Conservation (phyloP, 2,329 filamentous ascomycete species). For the Arthrobotrys pseudoclavata region DNA sequence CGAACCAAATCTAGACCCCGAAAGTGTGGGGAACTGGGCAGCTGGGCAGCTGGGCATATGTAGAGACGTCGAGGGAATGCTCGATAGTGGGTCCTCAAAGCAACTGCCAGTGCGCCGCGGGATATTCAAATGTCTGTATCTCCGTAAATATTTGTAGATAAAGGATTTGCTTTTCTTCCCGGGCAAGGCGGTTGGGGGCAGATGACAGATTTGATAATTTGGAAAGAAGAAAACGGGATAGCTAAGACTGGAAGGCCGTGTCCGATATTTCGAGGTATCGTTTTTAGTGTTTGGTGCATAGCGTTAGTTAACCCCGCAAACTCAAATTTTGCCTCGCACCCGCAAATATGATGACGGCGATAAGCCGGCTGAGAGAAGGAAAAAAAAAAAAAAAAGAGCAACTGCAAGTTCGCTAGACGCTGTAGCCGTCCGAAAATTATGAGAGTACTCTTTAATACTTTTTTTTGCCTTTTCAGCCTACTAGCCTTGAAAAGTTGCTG, state of each 20-base stretch:
- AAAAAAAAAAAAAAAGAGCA: constrained; percentile 14
- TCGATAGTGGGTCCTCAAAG: constrained; percentile 46
- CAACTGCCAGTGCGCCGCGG: constrained; percentile 20
- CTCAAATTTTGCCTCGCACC: constrained; percentile 24
- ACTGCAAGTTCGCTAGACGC: constrained; percentile 49
- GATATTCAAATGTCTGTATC: constrained; percentile 30
- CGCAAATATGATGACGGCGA: constrained; percentile 32
- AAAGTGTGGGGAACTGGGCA: constrained; percentile 45
- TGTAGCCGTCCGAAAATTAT: constrained; percentile 49
- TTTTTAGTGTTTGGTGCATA: constrained; percentile 19
- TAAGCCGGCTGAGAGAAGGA: constrained; percentile 26
- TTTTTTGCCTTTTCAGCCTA: constrained; percentile 24
- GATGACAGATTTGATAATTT: constrained; percentile 25
- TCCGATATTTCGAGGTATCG: background rate
- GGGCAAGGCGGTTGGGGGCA: constrained; percentile 37
- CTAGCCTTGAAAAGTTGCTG: constrained; percentile 21
- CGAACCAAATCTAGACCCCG: constrained; percentile 26
- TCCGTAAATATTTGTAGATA: constrained; percentile 26
- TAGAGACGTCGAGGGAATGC: constrained; percentile 6
- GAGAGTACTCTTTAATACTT: background rate
- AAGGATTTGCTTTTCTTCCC: constrained; percentile 39
- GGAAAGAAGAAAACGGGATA: constrained; percentile 21
- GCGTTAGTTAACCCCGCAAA: constrained; percentile 51
- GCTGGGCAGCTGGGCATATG: constrained; percentile 15
- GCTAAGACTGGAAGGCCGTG: constrained; percentile 3